Conservation (phyloP, 2,329 filamentous ascomycete species). For the Penicillium sclerotigenum region DNA sequence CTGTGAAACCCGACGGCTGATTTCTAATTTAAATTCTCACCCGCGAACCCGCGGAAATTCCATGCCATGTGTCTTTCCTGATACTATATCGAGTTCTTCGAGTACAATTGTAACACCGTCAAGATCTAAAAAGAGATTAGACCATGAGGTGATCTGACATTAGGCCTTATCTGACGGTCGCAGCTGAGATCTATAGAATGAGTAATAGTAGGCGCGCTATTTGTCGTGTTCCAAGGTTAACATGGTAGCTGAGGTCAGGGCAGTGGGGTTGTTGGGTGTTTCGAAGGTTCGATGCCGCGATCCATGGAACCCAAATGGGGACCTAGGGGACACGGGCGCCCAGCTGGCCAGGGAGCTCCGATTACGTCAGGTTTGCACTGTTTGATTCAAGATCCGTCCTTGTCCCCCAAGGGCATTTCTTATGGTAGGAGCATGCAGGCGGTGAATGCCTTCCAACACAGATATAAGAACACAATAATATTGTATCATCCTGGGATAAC, state of each 20-base stretch:
- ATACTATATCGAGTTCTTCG: not conserved
- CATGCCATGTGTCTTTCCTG: not conserved
- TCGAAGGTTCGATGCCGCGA: not conserved
- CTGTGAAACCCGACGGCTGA: constrained; percentile 5
- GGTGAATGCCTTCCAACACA: no score
- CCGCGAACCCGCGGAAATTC: not conserved
- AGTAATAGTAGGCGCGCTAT: not conserved
- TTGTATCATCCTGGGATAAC: not conserved
- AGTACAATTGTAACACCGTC: not conserved
- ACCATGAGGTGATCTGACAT: not conserved
- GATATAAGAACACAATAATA: not conserved
- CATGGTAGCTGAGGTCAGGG: not conserved
- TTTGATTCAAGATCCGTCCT: not conserved
- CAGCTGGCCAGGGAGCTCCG: not conserved
- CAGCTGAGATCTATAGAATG: not conserved
- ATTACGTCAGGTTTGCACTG: constrained; percentile 12
- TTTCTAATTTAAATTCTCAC: constrained; percentile 5
- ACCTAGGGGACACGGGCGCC: not conserved
- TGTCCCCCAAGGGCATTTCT: not conserved
- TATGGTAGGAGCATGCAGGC: no score
- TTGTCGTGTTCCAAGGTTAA: not conserved
- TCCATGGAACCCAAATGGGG: not conserved
- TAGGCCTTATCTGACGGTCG: constrained; percentile 1
- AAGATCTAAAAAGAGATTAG: not conserved
- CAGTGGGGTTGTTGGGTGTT: not conserved